Conservation (phyloP, 1,284 basidiomycete genomes). For the Puccinia triticina region DNA sequence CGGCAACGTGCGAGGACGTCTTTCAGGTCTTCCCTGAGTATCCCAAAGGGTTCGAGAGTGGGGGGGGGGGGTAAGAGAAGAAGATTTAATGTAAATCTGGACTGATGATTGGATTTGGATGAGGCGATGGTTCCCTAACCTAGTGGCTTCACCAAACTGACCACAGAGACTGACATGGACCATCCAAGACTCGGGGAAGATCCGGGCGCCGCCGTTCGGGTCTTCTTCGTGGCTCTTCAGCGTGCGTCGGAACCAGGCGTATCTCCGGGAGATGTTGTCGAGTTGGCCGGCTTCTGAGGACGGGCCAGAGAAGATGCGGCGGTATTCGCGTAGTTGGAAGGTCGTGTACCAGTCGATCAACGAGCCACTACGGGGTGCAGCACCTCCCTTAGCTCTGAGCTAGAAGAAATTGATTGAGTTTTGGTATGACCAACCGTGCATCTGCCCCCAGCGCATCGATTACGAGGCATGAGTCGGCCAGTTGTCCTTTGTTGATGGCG, state of each 20-base stretch:
- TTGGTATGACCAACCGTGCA: conserved; percentile 65
- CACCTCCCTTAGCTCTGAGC: background rate
- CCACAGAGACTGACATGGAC: conserved; percentile 77
- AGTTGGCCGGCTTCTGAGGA: conserved; percentile 91
- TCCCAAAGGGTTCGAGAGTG: background rate
- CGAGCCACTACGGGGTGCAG: conserved; percentile 59
- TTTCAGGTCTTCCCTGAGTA: conserved; percentile 61
- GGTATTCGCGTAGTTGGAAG: conserved; percentile 91
- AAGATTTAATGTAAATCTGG: background rate
- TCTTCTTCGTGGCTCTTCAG: conserved; percentile 85
- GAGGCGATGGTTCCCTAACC: conserved; percentile 63
- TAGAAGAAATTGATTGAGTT: background rate
- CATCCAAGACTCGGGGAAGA: conserved; percentile 81
- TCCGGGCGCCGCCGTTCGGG: conserved; percentile 66
- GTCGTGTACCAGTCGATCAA: conserved; percentile 87
- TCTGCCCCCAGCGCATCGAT: conserved; percentile 84
- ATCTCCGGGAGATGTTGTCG: conserved; percentile 89
- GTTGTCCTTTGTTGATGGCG: conserved; percentile 49
- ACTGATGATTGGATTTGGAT: background rate
- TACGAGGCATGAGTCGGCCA: conserved; percentile 75
- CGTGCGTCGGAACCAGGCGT: conserved; percentile 94
- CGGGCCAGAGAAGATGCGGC: conserved; percentile 82
- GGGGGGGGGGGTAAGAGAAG: background rate
- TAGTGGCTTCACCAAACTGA: conserved; percentile 82
- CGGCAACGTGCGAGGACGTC: conserved; percentile 63